These are phyloP conservation scores for Apiospora pterosperma DNA, from an alignment of 2,329 filamentous ascomycete genomes.

Conservation along the genomic window DNA sequence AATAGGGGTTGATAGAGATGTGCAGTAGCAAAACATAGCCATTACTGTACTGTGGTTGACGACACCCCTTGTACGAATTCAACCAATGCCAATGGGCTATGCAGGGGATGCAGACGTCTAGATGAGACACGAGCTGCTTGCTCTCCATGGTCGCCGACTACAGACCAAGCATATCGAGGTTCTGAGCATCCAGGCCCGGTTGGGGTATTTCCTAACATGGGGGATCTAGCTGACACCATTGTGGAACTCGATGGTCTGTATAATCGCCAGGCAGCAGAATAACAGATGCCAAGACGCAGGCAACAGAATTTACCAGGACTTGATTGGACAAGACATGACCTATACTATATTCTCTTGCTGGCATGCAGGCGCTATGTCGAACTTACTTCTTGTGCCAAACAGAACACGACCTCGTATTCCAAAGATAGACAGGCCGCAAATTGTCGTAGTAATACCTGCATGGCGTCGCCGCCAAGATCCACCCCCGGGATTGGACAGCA, in stretches of 20 bases:
- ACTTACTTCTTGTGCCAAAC: not conserved
- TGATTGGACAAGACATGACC: not conserved
- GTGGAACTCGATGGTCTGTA: not conserved
- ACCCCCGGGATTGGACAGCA: not conserved
- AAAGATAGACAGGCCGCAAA: not conserved
- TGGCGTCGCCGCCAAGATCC: not conserved
- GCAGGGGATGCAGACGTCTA: not conserved
- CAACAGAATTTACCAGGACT: not conserved
- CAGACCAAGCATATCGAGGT: not conserved
- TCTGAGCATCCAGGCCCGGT: not conserved
- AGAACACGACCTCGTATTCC: not conserved
- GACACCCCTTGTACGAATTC: not conserved
- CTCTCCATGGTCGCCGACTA: not conserved
- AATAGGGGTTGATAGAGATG: not conserved
- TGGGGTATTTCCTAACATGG: not conserved
- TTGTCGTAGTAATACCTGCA: not conserved
- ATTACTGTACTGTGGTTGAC: not conserved
- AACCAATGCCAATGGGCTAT: not conserved
- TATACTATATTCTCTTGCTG: not conserved
- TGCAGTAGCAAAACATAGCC: not conserved
- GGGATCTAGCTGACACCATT: not conserved
- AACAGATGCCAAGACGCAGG: not conserved
- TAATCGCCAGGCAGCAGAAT: not conserved
- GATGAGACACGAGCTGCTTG: not conserved
- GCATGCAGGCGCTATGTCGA: not conserved